Conservation (phyloP, 495 filamentous ascomycete genomes). For the Lophium mytilinum region DNA sequence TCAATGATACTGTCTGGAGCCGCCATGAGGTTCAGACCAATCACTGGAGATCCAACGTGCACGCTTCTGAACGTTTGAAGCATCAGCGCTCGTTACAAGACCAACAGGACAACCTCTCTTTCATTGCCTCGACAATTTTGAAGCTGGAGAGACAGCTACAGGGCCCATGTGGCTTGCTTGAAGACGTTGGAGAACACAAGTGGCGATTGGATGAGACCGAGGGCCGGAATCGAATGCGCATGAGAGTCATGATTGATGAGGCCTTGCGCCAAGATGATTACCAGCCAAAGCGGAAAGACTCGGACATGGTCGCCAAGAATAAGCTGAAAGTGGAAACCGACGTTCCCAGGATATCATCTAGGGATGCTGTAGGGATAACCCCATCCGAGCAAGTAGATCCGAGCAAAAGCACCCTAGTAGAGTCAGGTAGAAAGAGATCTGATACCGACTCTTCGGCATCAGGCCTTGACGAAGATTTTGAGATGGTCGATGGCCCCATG, state of each 20-base stretch:
- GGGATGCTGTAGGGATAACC: slow-evolving; percentile 35
- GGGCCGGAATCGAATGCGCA: slow-evolving; percentile 88
- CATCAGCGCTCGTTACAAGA: slow-evolving; percentile 83
- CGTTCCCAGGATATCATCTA: slow-evolving; percentile 19
- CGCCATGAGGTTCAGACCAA: slow-evolving; percentile 76
- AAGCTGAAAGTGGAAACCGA: slow-evolving; percentile 40
- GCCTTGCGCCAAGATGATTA: slow-evolving; percentile 62
- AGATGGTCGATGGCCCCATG: slow-evolving; percentile 84
- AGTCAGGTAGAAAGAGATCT: slow-evolving; percentile 2
- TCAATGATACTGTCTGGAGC: slow-evolving; percentile 60
- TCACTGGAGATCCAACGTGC: slow-evolving; percentile 91
- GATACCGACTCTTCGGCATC: slow-evolving; percentile 11
- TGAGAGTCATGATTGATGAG: slow-evolving; percentile 72
- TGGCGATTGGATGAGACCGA: slow-evolving; percentile 95
- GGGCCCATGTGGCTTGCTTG: slow-evolving; percentile 71
- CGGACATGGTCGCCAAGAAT: slow-evolving; percentile 13
- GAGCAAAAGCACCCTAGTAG: background rate
- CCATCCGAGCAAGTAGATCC: slow-evolving; percentile 29
- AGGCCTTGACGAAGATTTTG: slow-evolving; percentile 65
- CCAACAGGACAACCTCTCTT: slow-evolving; percentile 76
- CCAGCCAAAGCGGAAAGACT: slow-evolving; percentile 70
- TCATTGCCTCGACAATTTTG: slow-evolving; percentile 61
- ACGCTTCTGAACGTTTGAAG: slow-evolving; percentile 82
- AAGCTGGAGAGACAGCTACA: slow-evolving; percentile 65
- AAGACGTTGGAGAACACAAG: slow-evolving; percentile 54